Evolutionary conservation across 257 asterid genomes (phyloP).

Genomic region (Solanum sejunctum): DNA sequence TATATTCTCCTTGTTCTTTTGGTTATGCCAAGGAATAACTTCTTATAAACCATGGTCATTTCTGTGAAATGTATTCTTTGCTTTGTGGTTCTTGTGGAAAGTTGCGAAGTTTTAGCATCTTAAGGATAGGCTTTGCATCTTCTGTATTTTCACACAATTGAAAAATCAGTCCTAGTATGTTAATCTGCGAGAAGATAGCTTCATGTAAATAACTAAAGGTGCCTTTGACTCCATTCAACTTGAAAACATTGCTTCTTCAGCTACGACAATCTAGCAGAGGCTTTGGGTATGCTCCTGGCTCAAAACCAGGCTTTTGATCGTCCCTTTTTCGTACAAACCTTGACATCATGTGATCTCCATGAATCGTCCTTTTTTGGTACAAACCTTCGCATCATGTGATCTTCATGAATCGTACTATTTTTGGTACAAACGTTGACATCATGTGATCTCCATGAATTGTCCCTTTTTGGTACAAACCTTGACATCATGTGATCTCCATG

Average conservation of each 20-base stretch:
- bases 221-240: background rate
- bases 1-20: background rate
- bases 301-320: background rate
- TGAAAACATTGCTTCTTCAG: background rate
- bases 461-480: background rate
- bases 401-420: background rate
- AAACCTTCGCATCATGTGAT: background rate
- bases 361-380: background rate
- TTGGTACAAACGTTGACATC: background rate
- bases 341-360: background rate
- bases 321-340: background rate
- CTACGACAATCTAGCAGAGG: background rate
- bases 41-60: background rate
- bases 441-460: background rate
- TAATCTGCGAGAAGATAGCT: background rate
- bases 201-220: background rate
- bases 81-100: background rate
- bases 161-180: background rate
- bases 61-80: background rate
- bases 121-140: background rate
- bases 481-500: background rate
- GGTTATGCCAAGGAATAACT: background rate
- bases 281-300: background rate
- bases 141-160: background rate
- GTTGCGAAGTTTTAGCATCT: background rate